Conservation (phyloP, 371 early-diverging fungal genomes). For the Entomophthora muscae region DNA sequence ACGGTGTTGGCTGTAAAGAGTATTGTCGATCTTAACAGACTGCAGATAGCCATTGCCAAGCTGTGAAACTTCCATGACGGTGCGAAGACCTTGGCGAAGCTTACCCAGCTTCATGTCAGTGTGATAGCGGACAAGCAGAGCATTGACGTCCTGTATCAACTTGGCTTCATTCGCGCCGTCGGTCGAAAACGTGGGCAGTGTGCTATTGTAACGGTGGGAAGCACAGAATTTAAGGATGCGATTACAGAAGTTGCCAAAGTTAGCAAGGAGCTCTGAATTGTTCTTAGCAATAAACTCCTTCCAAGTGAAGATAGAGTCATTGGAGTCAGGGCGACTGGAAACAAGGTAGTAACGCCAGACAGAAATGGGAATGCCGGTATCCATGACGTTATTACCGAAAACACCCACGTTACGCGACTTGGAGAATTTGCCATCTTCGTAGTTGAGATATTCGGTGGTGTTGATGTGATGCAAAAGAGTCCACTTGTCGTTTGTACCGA, state of each 20-base stretch:
- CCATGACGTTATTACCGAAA: conserved; percentile 93
- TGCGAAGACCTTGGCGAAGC: conserved; percentile 62
- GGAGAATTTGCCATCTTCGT: conserved; percentile 96
- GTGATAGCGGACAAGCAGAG: conserved; percentile 52
- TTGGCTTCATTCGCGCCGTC: conserved; percentile 28
- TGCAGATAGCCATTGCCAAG: conserved; percentile 94
- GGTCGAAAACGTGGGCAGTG: conserved; percentile 41
- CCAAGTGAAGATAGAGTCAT: conserved; percentile 94
- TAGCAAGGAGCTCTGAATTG: conserved; percentile 92
- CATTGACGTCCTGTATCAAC: conserved; percentile 71
- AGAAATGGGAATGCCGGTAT: conserved; percentile 79
- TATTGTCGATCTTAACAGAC: conserved; percentile 75
- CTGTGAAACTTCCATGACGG: conserved; percentile 86
- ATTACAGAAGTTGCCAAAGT: conserved; percentile 98
- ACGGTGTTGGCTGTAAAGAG: conserved; percentile 54
- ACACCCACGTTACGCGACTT: conserved; percentile 97
- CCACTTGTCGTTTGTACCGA: conserved; percentile 81
- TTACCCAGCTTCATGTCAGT: conserved; percentile 70
- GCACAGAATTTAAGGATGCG: conserved; percentile 89
- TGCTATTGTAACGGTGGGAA: conserved; percentile 66
- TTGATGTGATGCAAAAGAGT: conserved; percentile 85
- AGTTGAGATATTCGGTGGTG: conserved; percentile 97
- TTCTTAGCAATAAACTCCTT: conserved; percentile 83
- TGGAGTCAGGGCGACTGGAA: conserved; percentile 92
- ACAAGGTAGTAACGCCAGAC: conserved; percentile 99